Percentiles rank a stretch among this genome's conserved stretches.
Conservation (phyloP, 2,329 filamentous ascomycete genomes). For the Biscogniauxia marginata region DNA sequence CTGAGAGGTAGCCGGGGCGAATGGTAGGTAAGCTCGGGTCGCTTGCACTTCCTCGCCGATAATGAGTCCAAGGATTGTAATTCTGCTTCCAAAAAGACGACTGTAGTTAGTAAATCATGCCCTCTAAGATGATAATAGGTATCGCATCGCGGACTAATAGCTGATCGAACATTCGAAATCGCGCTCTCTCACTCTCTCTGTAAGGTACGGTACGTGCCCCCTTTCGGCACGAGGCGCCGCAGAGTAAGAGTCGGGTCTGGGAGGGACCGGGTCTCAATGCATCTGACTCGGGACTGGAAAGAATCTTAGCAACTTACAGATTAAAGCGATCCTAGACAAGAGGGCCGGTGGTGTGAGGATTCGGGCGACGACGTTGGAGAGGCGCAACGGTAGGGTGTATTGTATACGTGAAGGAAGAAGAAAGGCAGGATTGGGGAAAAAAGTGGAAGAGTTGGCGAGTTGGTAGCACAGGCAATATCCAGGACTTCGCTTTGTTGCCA, state of each 20-base stretch:
- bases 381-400: constrained; percentile 9
- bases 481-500: background rate
- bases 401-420: background rate
- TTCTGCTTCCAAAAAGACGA: constrained; percentile 21
- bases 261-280: constrained; percentile 8
- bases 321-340: constrained; percentile 12
- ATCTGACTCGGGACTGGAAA: constrained; percentile 4
- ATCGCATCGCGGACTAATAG: constrained; percentile 1
- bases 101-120: constrained; percentile 11
- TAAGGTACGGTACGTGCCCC: background rate
- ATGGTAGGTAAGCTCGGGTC: constrained; percentile 21
- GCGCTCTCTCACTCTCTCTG: too few relatives aligned
- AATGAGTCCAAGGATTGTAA: constrained; percentile 18
- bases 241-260: constrained; percentile 1
- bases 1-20: constrained; percentile 14
- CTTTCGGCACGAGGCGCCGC: background rate
- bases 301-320: constrained; percentile 23
- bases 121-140: constrained; percentile 1
- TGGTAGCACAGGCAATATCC: constrained; percentile 2
- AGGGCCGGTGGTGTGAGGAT: constrained; percentile 9
- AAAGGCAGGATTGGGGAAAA: background rate
- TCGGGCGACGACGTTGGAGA: constrained; percentile 20
- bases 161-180: background rate
- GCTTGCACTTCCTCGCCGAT: constrained; percentile 17
- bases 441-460: background rate